Evolutionary conservation across 2,329 filamentous ascomycete genomes (phyloP).

Genomic region (Fusarium mexicanum): DNA sequence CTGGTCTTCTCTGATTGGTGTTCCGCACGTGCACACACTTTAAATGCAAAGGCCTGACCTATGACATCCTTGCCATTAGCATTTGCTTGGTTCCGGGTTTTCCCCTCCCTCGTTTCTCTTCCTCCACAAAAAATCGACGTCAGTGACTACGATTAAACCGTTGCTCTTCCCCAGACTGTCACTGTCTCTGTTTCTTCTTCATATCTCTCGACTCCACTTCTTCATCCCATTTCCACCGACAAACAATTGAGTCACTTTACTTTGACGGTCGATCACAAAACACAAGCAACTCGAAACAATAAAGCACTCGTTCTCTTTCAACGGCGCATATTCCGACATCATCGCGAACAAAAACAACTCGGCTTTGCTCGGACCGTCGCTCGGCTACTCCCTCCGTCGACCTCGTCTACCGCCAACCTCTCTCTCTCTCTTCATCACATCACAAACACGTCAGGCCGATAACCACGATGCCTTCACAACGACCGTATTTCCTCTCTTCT

Average conservation of each 20-base stretch:
- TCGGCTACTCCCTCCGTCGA: conserved; percentile 2
- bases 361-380: conserved; percentile 22
- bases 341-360: not conserved
- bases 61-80: conserved; percentile 51
- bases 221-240: not conserved
- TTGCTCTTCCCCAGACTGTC: conserved; percentile 13
- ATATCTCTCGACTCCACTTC: conserved; percentile 11
- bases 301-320: not conserved
- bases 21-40: conserved; percentile 14
- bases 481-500: conserved; percentile 65
- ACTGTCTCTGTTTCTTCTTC: conserved; percentile 9
- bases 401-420: not conserved
- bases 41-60: conserved; percentile 39
- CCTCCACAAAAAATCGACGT: conserved; percentile 36
- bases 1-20: not conserved
- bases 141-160: conserved; percentile 23
- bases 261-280: not conserved
- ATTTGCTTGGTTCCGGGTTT: conserved; percentile 14
- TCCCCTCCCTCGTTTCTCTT: not conserved
- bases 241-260: conserved; percentile 7
- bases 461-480: conserved; percentile 59
- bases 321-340: not conserved
- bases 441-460: not conserved
- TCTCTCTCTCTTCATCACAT: not conserved
- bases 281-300: not conserved